These are phyloP conservation scores for Coniochaeta sp. DNA, from an alignment of 2,329 filamentous ascomycete species.

Conservation along the genomic window DNA sequence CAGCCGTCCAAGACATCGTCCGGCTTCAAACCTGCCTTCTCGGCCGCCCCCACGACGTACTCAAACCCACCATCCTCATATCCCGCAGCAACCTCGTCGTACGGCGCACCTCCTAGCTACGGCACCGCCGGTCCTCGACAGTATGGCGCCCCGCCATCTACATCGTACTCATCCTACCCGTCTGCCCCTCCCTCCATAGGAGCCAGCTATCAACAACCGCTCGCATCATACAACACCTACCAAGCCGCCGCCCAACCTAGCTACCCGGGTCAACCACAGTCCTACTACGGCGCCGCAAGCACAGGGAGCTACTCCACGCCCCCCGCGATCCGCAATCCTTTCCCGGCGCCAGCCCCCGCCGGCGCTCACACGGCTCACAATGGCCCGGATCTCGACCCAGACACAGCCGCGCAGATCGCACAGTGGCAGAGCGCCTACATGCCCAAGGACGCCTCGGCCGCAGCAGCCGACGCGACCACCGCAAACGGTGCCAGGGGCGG, in stretches of 20 bases:
- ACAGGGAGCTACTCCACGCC: constrained; percentile 39
- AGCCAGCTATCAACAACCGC: constrained; percentile 22
- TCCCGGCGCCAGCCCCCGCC: constrained; percentile 51
- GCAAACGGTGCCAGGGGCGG: constrained; percentile 12
- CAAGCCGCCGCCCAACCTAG: constrained; percentile 6
- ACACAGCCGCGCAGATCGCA: constrained; percentile 85
- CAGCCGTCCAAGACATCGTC: constrained; percentile 36
- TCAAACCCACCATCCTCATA: constrained; percentile 22
- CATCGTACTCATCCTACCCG: constrained; percentile 19
- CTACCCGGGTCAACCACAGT: constrained; percentile 23
- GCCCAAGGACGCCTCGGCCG: constrained; percentile 45
- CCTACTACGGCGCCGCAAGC: constrained; percentile 33
- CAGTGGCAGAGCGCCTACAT: constrained; percentile 92
- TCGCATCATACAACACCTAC: constrained; percentile 8
- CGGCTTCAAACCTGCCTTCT: constrained; percentile 46
- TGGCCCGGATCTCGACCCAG: constrained; percentile 53
- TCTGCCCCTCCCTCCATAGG: constrained; percentile 25
- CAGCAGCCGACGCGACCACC: constrained; percentile 9
- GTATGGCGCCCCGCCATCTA: constrained; percentile 31
- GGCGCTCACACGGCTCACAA: constrained; percentile 19
- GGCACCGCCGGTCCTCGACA: constrained; percentile 13
- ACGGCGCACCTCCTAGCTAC: constrained; percentile 12
- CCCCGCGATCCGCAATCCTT: constrained; percentile 75
- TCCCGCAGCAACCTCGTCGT: constrained; percentile 7
- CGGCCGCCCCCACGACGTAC: constrained; percentile 26